Evolutionary conservation across 2,329 filamentous ascomycete species (phyloP).

Genomic region (Colletotrichum sublineola): DNA sequence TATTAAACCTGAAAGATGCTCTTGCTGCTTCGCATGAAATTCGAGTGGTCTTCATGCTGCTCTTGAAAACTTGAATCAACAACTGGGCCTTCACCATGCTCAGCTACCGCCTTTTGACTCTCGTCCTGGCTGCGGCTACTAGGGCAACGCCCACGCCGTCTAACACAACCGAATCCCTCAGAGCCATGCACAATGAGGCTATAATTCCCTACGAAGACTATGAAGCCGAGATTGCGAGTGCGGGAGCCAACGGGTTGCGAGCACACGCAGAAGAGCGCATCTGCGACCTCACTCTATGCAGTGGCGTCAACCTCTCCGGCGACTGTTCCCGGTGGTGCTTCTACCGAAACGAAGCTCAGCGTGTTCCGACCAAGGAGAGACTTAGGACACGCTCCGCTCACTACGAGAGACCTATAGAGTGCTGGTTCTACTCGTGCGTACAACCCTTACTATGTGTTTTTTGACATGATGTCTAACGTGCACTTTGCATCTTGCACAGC

Average conservation of each 20-base stretch:
- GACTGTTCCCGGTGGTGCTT: slow-evolving; percentile 1
- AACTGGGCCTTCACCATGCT: background rate
- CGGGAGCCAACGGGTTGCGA: background rate
- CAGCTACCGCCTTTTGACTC: background rate
- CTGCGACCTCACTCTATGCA: slow-evolving; percentile 3
- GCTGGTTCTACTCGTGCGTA: slow-evolving; percentile 2
- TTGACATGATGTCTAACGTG: background rate
- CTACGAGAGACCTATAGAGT: background rate
- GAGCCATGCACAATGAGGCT: too few relatives aligned
- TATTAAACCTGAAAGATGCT: background rate
- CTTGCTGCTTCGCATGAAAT: too few relatives aligned
- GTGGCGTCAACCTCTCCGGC: background rate
- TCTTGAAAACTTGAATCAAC: background rate
- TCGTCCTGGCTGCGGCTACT: background rate
- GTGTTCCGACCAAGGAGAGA: background rate
- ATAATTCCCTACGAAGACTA: background rate
- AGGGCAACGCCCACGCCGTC: background rate
- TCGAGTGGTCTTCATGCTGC: background rate
- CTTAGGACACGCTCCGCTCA: background rate
- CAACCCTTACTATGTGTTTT: too few relatives aligned
- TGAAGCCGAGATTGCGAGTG: background rate
- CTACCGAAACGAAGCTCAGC: background rate
- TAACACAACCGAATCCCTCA: background rate
- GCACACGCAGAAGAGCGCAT: background rate
- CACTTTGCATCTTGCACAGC: background rate